Conservation (phyloP, 23 red algal species). For the Pyropia haitanensis region DNA sequence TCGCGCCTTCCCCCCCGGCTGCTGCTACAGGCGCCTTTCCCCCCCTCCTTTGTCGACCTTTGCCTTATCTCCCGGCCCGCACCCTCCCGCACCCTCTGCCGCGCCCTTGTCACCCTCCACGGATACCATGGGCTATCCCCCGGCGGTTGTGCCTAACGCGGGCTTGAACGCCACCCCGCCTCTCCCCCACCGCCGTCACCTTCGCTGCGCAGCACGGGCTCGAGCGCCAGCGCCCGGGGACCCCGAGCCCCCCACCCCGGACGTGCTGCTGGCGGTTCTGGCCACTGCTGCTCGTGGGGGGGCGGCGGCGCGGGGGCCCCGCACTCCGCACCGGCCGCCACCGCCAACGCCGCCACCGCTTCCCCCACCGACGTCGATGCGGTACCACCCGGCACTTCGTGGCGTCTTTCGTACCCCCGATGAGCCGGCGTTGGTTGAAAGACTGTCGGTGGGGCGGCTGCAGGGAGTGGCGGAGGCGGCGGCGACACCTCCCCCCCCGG, state of each 20-base stretch:
- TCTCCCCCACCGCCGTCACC: neutral
- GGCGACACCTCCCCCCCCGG: too few species aligned
- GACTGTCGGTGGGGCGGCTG: too few species aligned
- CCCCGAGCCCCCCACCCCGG: neutral
- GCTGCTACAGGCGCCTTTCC: neutral
- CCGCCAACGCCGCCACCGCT: too few species aligned
- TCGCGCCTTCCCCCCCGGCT: neutral
- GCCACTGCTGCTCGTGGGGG: neutral
- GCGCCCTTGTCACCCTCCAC: neutral
- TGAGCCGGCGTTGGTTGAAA: too few species aligned
- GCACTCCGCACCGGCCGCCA: too few species aligned
- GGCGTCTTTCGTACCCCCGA: too few species aligned
- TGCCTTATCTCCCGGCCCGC: neutral
- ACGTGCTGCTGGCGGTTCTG: neutral
- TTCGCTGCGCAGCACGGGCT: neutral
- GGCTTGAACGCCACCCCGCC: neutral
- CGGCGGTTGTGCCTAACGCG: neutral
- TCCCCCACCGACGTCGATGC: too few species aligned
- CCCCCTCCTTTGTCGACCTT: neutral
- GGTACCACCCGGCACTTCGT: too few species aligned
- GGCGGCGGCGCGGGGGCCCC: too few species aligned
- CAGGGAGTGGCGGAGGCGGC: too few species aligned
- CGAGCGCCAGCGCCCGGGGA: neutral
- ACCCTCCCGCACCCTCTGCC: neutral
- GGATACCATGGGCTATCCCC: neutral